These are phyloP conservation scores for Mycena polygramma DNA, from an alignment of 768 basidiomycete species.

Conservation along the genomic window DNA sequence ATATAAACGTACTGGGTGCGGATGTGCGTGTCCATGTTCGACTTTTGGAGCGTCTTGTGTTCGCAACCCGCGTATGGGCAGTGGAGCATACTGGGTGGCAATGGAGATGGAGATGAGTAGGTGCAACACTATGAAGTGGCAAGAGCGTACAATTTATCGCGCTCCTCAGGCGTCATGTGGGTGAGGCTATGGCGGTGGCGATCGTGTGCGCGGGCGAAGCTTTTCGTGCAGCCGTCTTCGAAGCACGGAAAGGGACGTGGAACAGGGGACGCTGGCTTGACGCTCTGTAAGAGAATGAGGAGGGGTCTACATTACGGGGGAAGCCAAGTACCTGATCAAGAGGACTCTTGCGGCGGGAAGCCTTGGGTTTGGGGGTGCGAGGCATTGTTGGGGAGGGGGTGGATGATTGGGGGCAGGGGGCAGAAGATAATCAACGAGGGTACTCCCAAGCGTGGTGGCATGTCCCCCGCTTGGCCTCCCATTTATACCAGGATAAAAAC, in stretches of 20 bases:
- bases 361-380: neutral
- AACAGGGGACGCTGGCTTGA: neutral
- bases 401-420: neutral
- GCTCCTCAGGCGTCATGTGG: neutral
- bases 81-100: neutral
- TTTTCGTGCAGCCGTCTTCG: neutral
- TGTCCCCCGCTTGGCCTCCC: neutral
- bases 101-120: neutral
- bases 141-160: neutral
- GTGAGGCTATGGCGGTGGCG: neutral
- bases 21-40: slow-evolving; percentile 5
- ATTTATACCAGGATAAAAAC: neutral
- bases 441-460: too few relatives aligned
- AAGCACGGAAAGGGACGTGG: neutral
- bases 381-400: neutral
- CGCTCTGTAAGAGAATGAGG: neutral
- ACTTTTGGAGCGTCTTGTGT: neutral
- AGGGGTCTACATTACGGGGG: too few relatives aligned
- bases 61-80: neutral
- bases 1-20: slow-evolving; percentile 12
- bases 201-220: neutral
- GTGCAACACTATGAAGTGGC: too few relatives aligned
- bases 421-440: too few relatives aligned
- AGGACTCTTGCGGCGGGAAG: neutral
- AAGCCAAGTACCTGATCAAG: too few relatives aligned